phyloP scores from a whole-genome alignment of 495 filamentous ascomycete genomes.

The Aspergillus incahuasiensis region DNA sequence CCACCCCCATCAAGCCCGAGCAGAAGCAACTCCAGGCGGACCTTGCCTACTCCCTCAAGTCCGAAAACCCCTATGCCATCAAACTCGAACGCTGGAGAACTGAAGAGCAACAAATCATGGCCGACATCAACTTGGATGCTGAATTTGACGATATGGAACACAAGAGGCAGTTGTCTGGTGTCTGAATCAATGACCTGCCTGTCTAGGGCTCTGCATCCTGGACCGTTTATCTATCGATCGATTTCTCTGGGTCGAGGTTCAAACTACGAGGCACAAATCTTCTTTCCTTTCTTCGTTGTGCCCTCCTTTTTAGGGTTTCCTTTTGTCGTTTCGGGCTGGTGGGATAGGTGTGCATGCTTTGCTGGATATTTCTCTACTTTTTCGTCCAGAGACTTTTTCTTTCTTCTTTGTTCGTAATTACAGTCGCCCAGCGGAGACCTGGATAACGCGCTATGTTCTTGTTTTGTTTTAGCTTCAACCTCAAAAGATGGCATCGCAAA shows the following conservation, averaged over 20 bases:
- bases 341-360: too few relatives aligned
- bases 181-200: neutral
- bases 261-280: neutral
- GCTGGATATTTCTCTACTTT: too few relatives aligned
- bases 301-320: too few relatives aligned
- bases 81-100: neutral
- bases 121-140: neutral
- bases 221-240: neutral
- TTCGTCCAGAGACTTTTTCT: too few relatives aligned
- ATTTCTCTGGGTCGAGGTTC: neutral
- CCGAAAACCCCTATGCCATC: neutral
- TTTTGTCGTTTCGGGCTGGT: neutral
- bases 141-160: conserved; percentile 7
- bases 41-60: neutral
- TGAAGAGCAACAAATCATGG: conserved; percentile 4
- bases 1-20: neutral
- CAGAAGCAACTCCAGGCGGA: neutral
- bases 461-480: too few relatives aligned
- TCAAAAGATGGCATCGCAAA: too few relatives aligned
- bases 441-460: too few relatives aligned
- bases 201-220: neutral
- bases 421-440: too few relatives aligned
- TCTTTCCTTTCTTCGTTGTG: neutral
- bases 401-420: too few relatives aligned
- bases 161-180: neutral